Conservation (phyloP, 768 basidiomycete genomes). For the Candolleomyces eurysporus region DNA sequence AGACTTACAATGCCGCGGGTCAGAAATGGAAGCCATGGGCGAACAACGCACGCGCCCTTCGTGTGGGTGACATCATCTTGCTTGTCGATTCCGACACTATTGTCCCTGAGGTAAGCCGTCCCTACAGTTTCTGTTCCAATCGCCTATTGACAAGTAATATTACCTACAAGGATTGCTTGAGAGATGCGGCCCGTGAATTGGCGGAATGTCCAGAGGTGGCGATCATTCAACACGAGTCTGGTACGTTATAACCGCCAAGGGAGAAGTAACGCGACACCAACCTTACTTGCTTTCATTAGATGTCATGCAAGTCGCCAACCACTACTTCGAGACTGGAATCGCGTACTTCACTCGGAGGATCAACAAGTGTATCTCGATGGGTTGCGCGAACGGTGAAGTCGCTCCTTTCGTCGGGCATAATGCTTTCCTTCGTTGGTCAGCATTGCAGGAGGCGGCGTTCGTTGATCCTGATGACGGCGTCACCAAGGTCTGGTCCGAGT, state of each 20-base stretch:
- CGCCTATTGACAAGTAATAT: background rate
- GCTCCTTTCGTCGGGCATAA: slow-evolving; percentile 87
- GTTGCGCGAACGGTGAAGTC: slow-evolving; percentile 77
- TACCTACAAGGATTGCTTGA: slow-evolving; percentile 69
- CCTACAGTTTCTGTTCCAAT: background rate
- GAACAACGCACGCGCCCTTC: slow-evolving; percentile 67
- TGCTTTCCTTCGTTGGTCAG: slow-evolving; percentile 87
- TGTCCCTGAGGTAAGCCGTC: slow-evolving; percentile 62
- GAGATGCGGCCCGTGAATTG: slow-evolving; percentile 86
- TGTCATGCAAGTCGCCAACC: slow-evolving; percentile 87
- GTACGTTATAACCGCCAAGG: slow-evolving; percentile 30
- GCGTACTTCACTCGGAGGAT: slow-evolving; percentile 86
- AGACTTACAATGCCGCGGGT: slow-evolving; percentile 60
- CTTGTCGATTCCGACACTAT: slow-evolving; percentile 81
- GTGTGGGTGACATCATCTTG: slow-evolving; percentile 78
- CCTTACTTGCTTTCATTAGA: slow-evolving; percentile 34
- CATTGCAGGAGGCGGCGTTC: slow-evolving; percentile 83
- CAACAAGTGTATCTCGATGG: slow-evolving; percentile 80
- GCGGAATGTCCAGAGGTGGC: slow-evolving; percentile 78
- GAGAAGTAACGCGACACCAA: background rate
- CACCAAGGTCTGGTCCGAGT: slow-evolving; percentile 80
- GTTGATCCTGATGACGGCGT: slow-evolving; percentile 62
- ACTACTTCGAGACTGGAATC: slow-evolving; percentile 91
- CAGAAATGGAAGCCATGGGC: slow-evolving; percentile 72
- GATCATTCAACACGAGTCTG: slow-evolving; percentile 89